phyloP scores from a whole-genome alignment of 2,329 filamentous ascomycete genomes.

The Pezicula neosporulosa region DNA sequence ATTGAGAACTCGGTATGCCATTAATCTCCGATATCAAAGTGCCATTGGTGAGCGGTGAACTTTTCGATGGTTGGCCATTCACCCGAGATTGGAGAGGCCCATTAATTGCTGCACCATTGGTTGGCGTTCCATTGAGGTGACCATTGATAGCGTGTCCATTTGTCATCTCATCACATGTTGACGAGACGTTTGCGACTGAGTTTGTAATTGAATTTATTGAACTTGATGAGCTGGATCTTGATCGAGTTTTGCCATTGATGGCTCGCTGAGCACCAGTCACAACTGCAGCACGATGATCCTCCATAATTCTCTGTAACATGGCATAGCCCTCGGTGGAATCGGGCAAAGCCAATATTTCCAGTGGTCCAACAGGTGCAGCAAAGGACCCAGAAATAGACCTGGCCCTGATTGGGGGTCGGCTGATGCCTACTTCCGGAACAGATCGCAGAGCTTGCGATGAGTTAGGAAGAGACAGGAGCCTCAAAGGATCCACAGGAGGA shows the following conservation, averaged over 20 bases:
- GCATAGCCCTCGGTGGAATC: slow-evolving; percentile 29
- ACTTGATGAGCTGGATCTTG: too few species aligned
- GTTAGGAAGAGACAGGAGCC: slow-evolving; percentile 51
- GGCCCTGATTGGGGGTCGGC: not conserved
- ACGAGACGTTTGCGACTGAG: not conserved
- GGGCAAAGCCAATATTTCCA: slow-evolving; percentile 50
- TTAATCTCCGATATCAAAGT: too few species aligned
- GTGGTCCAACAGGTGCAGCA: slow-evolving; percentile 21
- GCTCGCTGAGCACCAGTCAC: too few species aligned
- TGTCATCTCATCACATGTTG: not conserved
- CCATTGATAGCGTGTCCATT: slow-evolving; percentile 6
- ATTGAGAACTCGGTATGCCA: too few species aligned
- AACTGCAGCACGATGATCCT: too few species aligned
- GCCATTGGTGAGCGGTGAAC: too few species aligned
- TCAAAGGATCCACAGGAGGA: slow-evolving; percentile 23
- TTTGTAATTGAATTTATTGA: not conserved
- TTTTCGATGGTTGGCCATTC: too few species aligned
- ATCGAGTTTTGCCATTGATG: too few species aligned
- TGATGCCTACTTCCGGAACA: not conserved
- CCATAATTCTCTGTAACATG: too few species aligned
- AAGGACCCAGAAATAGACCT: not conserved
- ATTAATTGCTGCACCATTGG: slow-evolving; percentile 11
- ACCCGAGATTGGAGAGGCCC: slow-evolving; percentile 11
- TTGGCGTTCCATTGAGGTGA: slow-evolving; percentile 11
- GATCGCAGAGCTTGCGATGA: slow-evolving; percentile 36